Evolutionary conservation across 140 eudicot species (phyloP), one percentile per base, ranked within the genome.

Genomic region (Bidens hawaiensis): DNA sequence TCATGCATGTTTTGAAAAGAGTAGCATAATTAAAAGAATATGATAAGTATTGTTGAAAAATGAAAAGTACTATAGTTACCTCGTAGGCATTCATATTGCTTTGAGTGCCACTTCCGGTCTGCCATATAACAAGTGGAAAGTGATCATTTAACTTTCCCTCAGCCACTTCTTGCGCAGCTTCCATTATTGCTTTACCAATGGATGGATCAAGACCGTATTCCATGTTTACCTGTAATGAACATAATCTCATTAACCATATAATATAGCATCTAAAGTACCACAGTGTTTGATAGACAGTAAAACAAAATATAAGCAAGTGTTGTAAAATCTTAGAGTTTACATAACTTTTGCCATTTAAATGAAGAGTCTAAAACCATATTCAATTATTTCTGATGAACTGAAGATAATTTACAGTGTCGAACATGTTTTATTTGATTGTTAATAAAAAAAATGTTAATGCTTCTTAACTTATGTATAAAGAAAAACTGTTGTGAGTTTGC

Each of bases 141-240:
- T n/a, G n/a, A n/a, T n/a, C n/a, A n/a, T n/a, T n/a, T n/a, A n/a
- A n/a, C n/a, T n/a, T n/a, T n/a, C n/a, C n/a, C n/a, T n/a, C n/a
- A n/a, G n/a, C n/a, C n/a, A n/a, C n/a, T n/a, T n/a, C n/a, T n/a
- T n/a, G n/a, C n/a, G n/a, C n/a, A n/a, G n/a, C n/a, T n/a, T n/a
- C n/a, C n/a, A n/a, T n/a, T n/a, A n/a, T n/a, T n/a, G n/a, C n/a
- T n/a, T n/a, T n/a, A n/a, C n/a, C n/a, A n/a, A n/a, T n/a, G n/a
- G n/a, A n/a, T n/a, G n/a, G n/a, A n/a, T n/a, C n/a, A 65, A 91
- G 98, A 18, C 95, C 98, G 74, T 91, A 91, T 57, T 87, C 95
- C 81, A 91, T 84, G 79, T 91, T 91, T 60, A 91, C 98, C 96
- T 87, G 68, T 76, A 75, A 73, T 53, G 45, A 57, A 71, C 22